Evolutionary conservation across 176 grass and related monocot genomes (phyloP).

Genomic region (Oryza meridionalis): DNA sequence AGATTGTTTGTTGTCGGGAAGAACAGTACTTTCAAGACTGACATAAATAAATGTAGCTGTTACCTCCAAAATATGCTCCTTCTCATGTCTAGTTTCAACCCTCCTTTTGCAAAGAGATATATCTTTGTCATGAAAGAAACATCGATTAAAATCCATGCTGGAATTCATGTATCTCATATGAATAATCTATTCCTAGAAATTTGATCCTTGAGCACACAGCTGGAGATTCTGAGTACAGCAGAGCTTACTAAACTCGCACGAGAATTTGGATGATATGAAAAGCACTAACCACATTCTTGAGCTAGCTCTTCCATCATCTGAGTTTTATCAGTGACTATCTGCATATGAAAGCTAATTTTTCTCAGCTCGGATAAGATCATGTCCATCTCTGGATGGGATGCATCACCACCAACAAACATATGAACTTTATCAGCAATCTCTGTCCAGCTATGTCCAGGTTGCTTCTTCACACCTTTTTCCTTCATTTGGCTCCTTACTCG

Average conservation of each 20-base stretch:
- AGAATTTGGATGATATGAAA: conserved; percentile 19
- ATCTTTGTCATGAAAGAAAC: conserved; percentile 4
- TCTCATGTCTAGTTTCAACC: conserved; percentile 13
- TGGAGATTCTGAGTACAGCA: background rate
- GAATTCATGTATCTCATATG: conserved; percentile 20
- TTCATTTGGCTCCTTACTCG: conserved; percentile 79
- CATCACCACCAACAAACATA: conserved; percentile 82
- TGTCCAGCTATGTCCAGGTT: conserved; percentile 87
- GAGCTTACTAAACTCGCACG: conserved; percentile 2
- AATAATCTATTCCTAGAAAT: conserved; percentile 34
- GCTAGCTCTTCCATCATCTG: conserved; percentile 24
- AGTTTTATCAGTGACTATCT: conserved; percentile 46
- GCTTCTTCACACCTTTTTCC: conserved; percentile 85
- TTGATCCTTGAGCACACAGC: conserved; percentile 24
- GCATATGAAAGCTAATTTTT: conserved; percentile 84
- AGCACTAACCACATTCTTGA: conserved; percentile 32
- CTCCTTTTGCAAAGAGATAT: background rate
- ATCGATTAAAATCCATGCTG: background rate
- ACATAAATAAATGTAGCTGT: conserved; percentile 16
- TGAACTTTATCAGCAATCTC: conserved; percentile 83
- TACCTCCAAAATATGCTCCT: conserved; percentile 31
- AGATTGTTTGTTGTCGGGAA: background rate
- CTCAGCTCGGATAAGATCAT: conserved; percentile 61
- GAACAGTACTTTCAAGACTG: conserved; percentile 21
- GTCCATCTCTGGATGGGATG: conserved; percentile 79